A percentile compares a stretch with the other conserved stretches of the same genome.
Conservation (phyloP, 345 rosid genomes). For the Microcos paniculata region DNA sequence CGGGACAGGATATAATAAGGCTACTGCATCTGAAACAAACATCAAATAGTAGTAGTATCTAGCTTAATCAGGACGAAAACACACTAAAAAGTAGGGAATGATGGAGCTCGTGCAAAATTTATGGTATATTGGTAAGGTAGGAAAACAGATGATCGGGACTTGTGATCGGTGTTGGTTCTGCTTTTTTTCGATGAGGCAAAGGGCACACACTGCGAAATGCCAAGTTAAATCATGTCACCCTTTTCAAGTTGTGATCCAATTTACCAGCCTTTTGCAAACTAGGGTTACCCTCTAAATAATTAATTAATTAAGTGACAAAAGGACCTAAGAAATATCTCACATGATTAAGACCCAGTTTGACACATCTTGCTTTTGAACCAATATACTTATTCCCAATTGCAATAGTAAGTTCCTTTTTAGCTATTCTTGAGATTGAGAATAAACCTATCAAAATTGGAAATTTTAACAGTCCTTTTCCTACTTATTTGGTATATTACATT, state of each 20-base stretch:
- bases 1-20: background rate
- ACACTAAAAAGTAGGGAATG: background rate
- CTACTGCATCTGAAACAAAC: background rate
- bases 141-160: background rate
- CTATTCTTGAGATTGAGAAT: too few relatives aligned
- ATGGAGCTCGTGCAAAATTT: background rate
- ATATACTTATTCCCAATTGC: too few relatives aligned
- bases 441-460: too few relatives aligned
- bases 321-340: too few relatives aligned
- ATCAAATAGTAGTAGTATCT: background rate
- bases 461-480: too few relatives aligned
- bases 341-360: too few relatives aligned
- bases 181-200: background rate
- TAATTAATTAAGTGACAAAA: too few relatives aligned
- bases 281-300: too few relatives aligned
- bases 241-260: background rate
- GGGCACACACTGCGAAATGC: background rate
- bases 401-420: too few relatives aligned
- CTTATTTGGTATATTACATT: too few relatives aligned
- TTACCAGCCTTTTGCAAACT: too few relatives aligned
- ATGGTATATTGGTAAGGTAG: background rate
- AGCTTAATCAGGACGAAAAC: background rate
- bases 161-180: background rate
- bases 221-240: background rate
- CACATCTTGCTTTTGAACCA: too few relatives aligned